Evolutionary conservation across 441 rosid genomes (phyloP), one percentile per base, ranked within the genome.

Genomic region (Rhodomyrtus psidioides): DNA sequence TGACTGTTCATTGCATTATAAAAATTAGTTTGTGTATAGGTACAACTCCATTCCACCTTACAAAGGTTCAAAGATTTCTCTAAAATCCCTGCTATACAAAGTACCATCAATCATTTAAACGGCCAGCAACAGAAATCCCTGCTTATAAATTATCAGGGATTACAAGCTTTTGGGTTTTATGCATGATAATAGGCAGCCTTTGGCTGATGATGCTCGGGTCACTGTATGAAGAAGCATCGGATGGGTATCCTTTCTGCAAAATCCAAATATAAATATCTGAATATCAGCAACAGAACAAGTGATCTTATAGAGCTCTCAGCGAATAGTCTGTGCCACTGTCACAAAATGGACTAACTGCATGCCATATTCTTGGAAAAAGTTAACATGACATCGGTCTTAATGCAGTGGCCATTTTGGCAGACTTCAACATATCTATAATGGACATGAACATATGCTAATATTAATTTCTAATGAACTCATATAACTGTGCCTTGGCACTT

Each of bases 151-250:
- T 90, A 86, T 87, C 88, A 46, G 90, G 93, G 86, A 95, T 84
- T 90, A 90, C 90, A 87, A 96, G 95, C 93, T 93, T 95, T 86
- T 94, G 96, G 84, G 93, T 93, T 89, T 88, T 92, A 65, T 91
- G 93, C 93, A 91, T 92, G 90, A 95, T 84, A 87, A 94, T 92
- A 24, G 98, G 98, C 86, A 96, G 98, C 92, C 94, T 96, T 91
- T 95, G 94, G 89, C 95, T 92, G 88, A 96, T 93, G 88, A 88
- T 87, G 90, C 97, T 95, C 56, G 98, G 99, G 92, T 96, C 99
- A 88, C 92, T 89, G 84, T 94, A 95, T 27, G 93, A 91, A 82
- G 97, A 95, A 89, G 95, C 85, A 89, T 95, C 98, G 83, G 91
- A 88, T 76, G 98, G 95, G 89, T 93, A 92, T 81, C 98, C 99